A percentile compares a stretch with the other conserved stretches of the same genome.
Evolutionary conservation across 371 early-diverging fungal species (phyloP).

Genomic region (Blastocladiella emersonii): DNA sequence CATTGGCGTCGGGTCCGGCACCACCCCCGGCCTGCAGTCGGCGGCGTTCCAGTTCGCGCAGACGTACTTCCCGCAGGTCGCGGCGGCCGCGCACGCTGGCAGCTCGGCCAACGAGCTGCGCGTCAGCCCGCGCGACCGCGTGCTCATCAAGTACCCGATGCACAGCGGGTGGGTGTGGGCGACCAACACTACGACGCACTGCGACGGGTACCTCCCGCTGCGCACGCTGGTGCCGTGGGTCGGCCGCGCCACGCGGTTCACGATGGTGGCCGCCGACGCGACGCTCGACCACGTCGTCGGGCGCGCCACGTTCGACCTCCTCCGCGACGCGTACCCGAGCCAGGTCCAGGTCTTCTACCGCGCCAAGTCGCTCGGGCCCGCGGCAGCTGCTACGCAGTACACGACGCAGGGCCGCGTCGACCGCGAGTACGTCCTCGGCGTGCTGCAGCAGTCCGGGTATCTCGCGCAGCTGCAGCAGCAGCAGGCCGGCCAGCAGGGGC

Average conservation of each 20-base stretch:
- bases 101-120: constrained; percentile 1
- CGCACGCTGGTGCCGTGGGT: neutral
- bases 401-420: neutral
- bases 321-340: constrained; percentile 1
- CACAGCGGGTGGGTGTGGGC: constrained; percentile 4
- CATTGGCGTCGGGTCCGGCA: constrained; percentile 10
- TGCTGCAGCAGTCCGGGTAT: neutral
- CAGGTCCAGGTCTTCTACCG: neutral
- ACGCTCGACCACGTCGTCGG: neutral
- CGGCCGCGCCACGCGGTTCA: neutral
- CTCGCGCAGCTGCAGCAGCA: no score
- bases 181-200: neutral
- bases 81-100: neutral
- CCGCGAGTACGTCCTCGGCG: neutral
- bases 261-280: neutral
- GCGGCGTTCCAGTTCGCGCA: constrained; percentile 8
- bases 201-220: constrained; percentile 3
- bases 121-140: neutral
- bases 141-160: neutral
- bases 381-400: neutral
- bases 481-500: neutral
- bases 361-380: neutral
- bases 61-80: constrained; percentile 7
- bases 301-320: neutral
- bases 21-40: constrained; percentile 12